These are phyloP conservation scores for Didymella exigua DNA, from an alignment of 2,329 filamentous ascomycete genomes.

Conservation along the genomic window DNA sequence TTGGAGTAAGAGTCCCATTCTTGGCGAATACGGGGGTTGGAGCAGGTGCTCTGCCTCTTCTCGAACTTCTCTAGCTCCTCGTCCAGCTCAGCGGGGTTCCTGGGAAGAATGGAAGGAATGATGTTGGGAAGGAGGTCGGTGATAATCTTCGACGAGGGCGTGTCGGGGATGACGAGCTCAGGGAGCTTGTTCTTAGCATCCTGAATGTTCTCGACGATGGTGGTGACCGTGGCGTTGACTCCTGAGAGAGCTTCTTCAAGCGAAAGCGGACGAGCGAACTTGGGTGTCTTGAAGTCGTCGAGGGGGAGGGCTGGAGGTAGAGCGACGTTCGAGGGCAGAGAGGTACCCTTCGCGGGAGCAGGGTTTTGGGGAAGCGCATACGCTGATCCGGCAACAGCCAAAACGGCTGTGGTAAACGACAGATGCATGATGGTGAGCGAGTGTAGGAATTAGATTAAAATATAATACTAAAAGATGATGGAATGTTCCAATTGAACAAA, in stretches of 20 bases:
- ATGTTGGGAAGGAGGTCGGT: constrained; percentile 11
- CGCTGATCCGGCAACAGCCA: constrained; percentile 19
- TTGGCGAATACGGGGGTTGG: constrained; percentile 35
- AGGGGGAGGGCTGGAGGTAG: constrained; percentile 15
- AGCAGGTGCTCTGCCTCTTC: constrained; percentile 30
- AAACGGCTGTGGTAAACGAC: constrained; percentile 14
- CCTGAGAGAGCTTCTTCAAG: constrained; percentile 15
- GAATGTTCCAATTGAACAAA: constrained; percentile 14
- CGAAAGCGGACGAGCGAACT: constrained; percentile 21
- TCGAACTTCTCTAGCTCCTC: constrained; percentile 18
- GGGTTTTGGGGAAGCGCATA: constrained; percentile 18
- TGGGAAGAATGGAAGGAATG: not conserved
- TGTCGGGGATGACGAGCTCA: constrained; percentile 11
- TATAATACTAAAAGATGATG: constrained; percentile 12
- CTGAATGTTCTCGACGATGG: constrained; percentile 20
- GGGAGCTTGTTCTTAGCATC: constrained; percentile 18
- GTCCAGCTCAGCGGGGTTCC: constrained; percentile 8
- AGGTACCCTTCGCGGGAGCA: constrained; percentile 13
- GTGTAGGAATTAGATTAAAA: constrained; percentile 16
- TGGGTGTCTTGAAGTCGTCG: constrained; percentile 18
- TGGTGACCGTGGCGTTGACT: constrained; percentile 24
- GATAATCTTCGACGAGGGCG: constrained; percentile 5
- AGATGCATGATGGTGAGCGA: constrained; percentile 17
- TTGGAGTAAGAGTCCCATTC: constrained; percentile 41
- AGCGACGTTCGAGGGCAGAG: constrained; percentile 2